Percentiles rank a stretch among this genome's conserved stretches.
These are phyloP conservation scores for Cyphellophora attinorum DNA, from an alignment of 2,329 filamentous ascomycete species.

Conservation along the genomic window DNA sequence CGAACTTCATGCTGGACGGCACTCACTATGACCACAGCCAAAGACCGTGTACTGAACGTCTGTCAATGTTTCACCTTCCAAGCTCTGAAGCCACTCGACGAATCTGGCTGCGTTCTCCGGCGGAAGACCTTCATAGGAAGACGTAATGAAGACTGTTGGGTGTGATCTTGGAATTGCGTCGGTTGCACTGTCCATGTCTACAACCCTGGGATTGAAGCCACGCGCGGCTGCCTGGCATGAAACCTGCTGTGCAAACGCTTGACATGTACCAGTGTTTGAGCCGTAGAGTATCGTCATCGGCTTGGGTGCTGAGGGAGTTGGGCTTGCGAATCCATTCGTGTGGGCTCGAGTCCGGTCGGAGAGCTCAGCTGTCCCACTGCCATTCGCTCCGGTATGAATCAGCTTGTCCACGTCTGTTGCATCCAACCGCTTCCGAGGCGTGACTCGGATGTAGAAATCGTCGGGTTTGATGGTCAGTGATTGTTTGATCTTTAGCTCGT, in stretches of 20 bases:
- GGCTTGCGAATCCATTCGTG: too few species aligned
- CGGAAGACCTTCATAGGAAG: slow-evolving; percentile 66
- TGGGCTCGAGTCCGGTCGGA: too few species aligned
- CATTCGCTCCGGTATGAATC: too few species aligned
- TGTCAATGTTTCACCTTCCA: slow-evolving; percentile 42
- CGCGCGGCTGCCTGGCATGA: slow-evolving; percentile 48
- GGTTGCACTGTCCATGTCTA: slow-evolving; percentile 52
- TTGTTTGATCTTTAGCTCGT: slow-evolving; percentile 28
- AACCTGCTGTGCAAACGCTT: slow-evolving; percentile 56
- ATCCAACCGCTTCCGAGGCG: too few species aligned
- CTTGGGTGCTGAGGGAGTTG: too few species aligned
- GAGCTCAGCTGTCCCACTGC: too few species aligned
- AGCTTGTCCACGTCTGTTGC: too few species aligned
- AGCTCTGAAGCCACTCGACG: slow-evolving; percentile 57
- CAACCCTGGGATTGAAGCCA: slow-evolving; percentile 50
- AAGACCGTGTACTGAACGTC: slow-evolving; percentile 59
- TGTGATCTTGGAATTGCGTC: slow-evolving; percentile 50
- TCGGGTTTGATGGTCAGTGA: slow-evolving; percentile 36
- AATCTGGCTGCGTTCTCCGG: slow-evolving; percentile 64
- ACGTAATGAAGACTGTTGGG: slow-evolving; percentile 58
- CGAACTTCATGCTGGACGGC: too few species aligned
- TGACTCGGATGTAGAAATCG: too few species aligned
- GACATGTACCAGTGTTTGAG: slow-evolving; percentile 66
- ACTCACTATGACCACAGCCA: slow-evolving; percentile 52
- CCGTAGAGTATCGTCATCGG: slow-evolving; percentile 62